A percentile compares a stretch with the other conserved stretches of the same genome.
Evolutionary conservation across 306 rosid genomes (phyloP).

Genomic region (Trifolium pratense): DNA sequence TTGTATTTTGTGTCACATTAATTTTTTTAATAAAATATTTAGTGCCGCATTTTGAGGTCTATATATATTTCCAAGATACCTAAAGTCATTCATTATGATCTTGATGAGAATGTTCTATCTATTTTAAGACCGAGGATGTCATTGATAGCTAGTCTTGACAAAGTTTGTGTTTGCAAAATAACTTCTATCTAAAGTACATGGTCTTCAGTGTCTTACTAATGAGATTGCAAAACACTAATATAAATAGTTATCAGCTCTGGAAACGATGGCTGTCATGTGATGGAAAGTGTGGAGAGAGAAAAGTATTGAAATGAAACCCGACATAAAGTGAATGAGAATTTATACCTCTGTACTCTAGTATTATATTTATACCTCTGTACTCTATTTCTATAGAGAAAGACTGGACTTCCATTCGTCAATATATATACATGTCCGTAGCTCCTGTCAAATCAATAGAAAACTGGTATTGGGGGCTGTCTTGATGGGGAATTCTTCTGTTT

Average conservation of each 20-base stretch:
- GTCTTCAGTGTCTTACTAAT: conserved; percentile 21
- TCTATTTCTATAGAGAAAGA: background rate
- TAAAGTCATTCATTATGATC: background rate
- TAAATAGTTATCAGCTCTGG: conserved; percentile 13
- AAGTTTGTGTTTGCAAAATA: conserved; percentile 21
- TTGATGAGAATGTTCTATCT: conserved; percentile 19
- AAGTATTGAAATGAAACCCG: background rate
- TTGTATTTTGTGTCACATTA: conserved; percentile 24
- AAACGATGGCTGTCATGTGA: conserved; percentile 13
- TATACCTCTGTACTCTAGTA: background rate
- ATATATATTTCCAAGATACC: conserved; percentile 26
- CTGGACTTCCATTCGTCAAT: conserved; percentile 31
- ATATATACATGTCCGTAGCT: conserved; percentile 20
- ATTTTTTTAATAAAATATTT: background rate
- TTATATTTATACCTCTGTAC: background rate
- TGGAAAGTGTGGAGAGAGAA: conserved; percentile 1
- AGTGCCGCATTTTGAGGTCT: background rate
- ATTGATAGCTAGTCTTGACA: conserved; percentile 2
- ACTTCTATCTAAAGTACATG: conserved; percentile 3
- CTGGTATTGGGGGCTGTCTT: background rate
- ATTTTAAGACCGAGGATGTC: background rate
- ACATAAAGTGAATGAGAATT: background rate
- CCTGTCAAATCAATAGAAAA: conserved; percentile 20
- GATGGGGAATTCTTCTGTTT: conserved; percentile 10
- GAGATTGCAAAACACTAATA: conserved; percentile 10